Base-by-base conservation (phyloP, 139 green algal species). In the Astrephomene gubernaculifera region DNA sequence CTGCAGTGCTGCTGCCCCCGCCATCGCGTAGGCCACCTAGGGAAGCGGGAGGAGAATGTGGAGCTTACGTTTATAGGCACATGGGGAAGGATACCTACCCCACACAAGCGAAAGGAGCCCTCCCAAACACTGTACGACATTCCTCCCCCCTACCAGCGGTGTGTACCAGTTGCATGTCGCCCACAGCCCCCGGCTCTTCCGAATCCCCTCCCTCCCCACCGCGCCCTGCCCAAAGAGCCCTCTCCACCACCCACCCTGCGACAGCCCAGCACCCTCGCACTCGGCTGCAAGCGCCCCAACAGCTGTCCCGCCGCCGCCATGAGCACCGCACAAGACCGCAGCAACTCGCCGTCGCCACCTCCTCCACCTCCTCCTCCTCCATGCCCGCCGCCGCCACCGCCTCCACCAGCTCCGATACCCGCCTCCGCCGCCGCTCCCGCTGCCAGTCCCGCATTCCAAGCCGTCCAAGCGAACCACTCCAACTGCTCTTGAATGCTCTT, bases 381-480 rank as follows among this genome's bases (percentile, higher is more conserved):
- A 41, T 33, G 4, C 5, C 41, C 29, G 7, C 70, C 43, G 70
- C 43, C 5, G 70, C 27, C 14, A 27, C 41, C 41, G 3, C 27
- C 9, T 17, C 10, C 71, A 35, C 44, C 44, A n/a, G 27, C 49
- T 35, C 9, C 27, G 71, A 9, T 10, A 24, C 35, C 38, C 53
- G 60, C 57, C 75, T 52, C 41, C 43, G 61, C 79, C 45, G 64
- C 79, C 31, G 45, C 35, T 2, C 35, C 79, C 65, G 67, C 45
- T 36, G 45, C 65, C 45, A 86, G 79, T 0, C 79, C 79, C 0
- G 8, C 25, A 25, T 86, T 86, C 65, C 64, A 86, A 2, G 79
- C 65, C 1, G 45, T 86, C 65, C 79, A 78, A 0, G 79, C 79
- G 43, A 86, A 86, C 79, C 79, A 86, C 79, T 86, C 79, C 5